Evolutionary conservation across 1,284 basidiomycete species (phyloP).

Genomic region (Earliella scabrosa): DNA sequence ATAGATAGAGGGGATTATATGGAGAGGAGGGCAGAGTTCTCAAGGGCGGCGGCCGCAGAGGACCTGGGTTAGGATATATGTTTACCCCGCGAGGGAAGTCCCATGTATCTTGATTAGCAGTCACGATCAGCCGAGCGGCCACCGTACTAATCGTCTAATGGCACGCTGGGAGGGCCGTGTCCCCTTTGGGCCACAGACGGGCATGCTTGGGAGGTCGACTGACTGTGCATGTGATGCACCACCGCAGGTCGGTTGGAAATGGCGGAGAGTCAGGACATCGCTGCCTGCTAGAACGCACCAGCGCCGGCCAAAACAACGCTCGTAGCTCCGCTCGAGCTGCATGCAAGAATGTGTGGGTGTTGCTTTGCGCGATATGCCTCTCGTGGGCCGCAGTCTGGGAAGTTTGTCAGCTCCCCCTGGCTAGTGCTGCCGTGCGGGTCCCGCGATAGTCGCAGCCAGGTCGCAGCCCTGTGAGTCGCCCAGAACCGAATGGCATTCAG

Average conservation of each 20-base stretch:
- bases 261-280: background rate
- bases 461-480: no score
- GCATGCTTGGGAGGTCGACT: conserved; percentile 5
- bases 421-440: background rate
- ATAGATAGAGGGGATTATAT: background rate
- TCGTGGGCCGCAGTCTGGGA: conserved; percentile 17
- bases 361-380: background rate
- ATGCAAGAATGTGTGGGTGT: background rate
- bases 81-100: conserved; percentile 14
- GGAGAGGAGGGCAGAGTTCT: conserved; percentile 7
- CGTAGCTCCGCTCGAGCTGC: background rate
- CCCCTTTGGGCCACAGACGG: background rate
- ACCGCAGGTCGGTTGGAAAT: no score
- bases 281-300: background rate
- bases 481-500: no score
- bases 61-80: conserved; percentile 6
- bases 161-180: background rate
- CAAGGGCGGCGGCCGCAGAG: conserved; percentile 19
- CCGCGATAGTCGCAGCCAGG: conserved; percentile 4
- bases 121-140: conserved; percentile 15
- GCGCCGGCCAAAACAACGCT: background rate
- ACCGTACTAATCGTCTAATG: background rate
- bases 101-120: conserved; percentile 18
- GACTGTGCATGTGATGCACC: conserved; percentile 15
- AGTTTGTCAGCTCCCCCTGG: conserved; percentile 2